Base-by-base conservation (phyloP, 2,329 filamentous ascomycete species). In the Penicillium thymicola region DNA sequence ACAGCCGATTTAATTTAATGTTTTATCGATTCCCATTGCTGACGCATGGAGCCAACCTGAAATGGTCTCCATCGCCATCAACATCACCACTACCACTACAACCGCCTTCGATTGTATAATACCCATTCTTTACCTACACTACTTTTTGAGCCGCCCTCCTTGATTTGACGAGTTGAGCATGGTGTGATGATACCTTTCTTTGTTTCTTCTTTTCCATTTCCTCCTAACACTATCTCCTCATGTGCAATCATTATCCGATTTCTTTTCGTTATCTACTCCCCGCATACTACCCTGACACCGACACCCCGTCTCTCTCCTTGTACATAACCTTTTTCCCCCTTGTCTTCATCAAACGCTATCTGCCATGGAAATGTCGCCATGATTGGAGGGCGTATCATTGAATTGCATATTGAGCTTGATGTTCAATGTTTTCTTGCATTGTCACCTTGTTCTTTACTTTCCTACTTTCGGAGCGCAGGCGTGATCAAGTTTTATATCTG, bases 1-100 rank as follows among this genome's bases (percentile, higher is more conserved):
- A 44, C 32, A 27, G 36, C 27, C 40, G 48, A 36, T 45, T 38
- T 70, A 70, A 70, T 70, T 57, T 70, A 71, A 71, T 71, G 65
- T 66, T 64, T 72, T 67, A 70, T 71, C 18, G 36, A 34, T 49
- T 16, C 32, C 36, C 23, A 21, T 44, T 50, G 38, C 16, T 45
- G 38, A 23, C 13, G 7, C 28, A 21, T 27, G 38, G 40, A 18
- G 14, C 25, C 28, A 18, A 27, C 50, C 54, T 52, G 42, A 64
- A 63, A 69, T 66, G 67, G 60, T 59, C 32, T 46, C 34, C 51
- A 14, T 42, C 44, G 53, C 43, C 30, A 58, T 38, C 52, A 23
- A 43, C 43, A 32, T 32, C 30, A 55, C 54, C 55, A 60, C 58
- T 53, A 53, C 56, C 49, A 46, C 41, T 54, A 55, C 57, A 52